These are phyloP conservation scores for Tricholoma saponaceum DNA, from an alignment of 768 basidiomycete genomes.

Conservation along the genomic window DNA sequence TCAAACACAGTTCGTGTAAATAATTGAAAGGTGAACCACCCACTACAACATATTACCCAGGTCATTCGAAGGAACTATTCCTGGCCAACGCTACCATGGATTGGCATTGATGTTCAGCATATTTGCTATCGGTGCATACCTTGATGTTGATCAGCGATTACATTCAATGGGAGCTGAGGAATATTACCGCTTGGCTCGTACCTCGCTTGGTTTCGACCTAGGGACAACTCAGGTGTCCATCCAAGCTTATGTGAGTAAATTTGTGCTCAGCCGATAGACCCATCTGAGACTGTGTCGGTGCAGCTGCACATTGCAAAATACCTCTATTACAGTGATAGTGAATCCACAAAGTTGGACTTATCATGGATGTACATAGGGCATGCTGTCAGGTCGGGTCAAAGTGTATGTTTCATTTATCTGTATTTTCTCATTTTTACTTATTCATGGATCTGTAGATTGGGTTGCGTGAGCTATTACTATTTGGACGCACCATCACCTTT, in stretches of 20 bases:
- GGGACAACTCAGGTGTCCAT: conserved; percentile 54
- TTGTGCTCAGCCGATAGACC: neutral
- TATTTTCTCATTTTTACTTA: neutral
- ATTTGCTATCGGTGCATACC: conserved; percentile 61
- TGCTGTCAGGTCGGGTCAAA: conserved; percentile 53
- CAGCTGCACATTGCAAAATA: conserved; percentile 45
- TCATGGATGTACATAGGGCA: conserved; percentile 56
- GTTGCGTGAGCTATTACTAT: conserved; percentile 47
- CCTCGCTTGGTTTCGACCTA: conserved; percentile 44
- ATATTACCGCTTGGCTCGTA: conserved; percentile 56
- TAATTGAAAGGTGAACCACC: too few species aligned
- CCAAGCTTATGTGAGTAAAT: conserved; percentile 48
- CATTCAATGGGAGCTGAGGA: conserved; percentile 53
- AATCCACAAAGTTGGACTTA: conserved; percentile 40
- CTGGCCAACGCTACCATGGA: conserved; percentile 42
- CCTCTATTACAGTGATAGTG: conserved; percentile 51
- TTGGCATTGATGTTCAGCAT: conserved; percentile 62
- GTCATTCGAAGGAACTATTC: conserved; percentile 31
- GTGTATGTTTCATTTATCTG: conserved; percentile 36
- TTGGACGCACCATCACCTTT: too few species aligned
- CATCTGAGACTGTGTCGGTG: neutral
- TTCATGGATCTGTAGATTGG: conserved; percentile 37
- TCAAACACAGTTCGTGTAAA: conserved; percentile 43
- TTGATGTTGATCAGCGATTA: conserved; percentile 46
- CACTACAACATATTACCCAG: too few species aligned